These are phyloP conservation scores for Penicillium pulvis DNA, from an alignment of 495 filamentous ascomycete genomes.

Conservation along the genomic window DNA sequence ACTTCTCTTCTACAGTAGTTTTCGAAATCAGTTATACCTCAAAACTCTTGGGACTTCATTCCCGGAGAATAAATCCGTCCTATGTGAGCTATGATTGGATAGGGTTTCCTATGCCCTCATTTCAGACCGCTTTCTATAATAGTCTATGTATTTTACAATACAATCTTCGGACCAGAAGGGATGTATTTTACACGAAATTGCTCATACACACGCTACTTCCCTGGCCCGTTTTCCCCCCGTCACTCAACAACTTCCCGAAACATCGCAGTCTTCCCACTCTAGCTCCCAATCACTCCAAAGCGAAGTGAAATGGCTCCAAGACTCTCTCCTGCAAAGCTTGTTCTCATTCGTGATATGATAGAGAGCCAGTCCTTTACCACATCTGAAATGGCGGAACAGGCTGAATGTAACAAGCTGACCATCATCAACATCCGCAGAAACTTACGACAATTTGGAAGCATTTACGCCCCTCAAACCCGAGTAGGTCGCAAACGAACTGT, in stretches of 20 bases:
- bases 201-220: too few relatives aligned
- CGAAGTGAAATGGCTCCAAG: slow-evolving; percentile 9
- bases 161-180: too few relatives aligned
- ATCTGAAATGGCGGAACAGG: slow-evolving; percentile 16
- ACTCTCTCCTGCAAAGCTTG: slow-evolving; percentile 8
- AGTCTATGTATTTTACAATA: too few relatives aligned
- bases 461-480: slow-evolving; percentile 2
- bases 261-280: too few relatives aligned
- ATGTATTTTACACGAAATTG: too few relatives aligned
- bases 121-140: too few relatives aligned
- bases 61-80: slow-evolving; percentile 1
- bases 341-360: slow-evolving; percentile 18
- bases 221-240: too few relatives aligned
- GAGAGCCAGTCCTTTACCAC: slow-evolving; percentile 10
- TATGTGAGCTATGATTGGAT: too few relatives aligned
- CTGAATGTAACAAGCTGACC: slow-evolving; percentile 13
- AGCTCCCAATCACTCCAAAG: too few relatives aligned
- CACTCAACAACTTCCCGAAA: too few relatives aligned
- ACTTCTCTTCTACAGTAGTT: slow-evolving; percentile 1
- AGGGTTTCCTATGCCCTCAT: too few relatives aligned
- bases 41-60: slow-evolving; percentile 13
- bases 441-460: slow-evolving; percentile 6
- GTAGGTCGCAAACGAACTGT: slow-evolving; percentile 4
- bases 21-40: slow-evolving; percentile 14
- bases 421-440: slow-evolving; percentile 15